A percentile compares a stretch with the other conserved stretches of the same genome.
Evolutionary conservation across 1,284 basidiomycete species (phyloP).

Genomic region (Cutaneotrichosporon dermatis): DNA sequence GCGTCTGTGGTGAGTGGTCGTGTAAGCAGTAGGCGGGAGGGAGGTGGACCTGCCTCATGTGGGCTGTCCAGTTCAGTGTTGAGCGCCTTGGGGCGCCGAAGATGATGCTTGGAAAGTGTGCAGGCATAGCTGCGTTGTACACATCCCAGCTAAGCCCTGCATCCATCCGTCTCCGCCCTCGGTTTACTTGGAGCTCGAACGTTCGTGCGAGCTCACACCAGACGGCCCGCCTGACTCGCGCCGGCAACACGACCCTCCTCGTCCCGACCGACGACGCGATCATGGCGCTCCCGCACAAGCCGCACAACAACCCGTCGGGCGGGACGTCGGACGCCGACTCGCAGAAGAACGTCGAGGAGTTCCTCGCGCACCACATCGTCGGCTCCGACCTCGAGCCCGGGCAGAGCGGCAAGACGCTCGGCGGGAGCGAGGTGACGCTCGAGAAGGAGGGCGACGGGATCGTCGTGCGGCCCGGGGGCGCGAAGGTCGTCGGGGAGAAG

Average conservation of each 20-base stretch:
- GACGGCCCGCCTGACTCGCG: constrained; percentile 21
- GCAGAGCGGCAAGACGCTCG: constrained; percentile 26
- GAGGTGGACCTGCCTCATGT: background rate
- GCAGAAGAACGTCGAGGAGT: constrained; percentile 33
- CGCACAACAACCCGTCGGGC: constrained; percentile 30
- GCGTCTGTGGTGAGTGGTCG: constrained; percentile 31
- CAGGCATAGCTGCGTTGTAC: too few relatives aligned
- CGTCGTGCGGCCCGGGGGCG: constrained; percentile 38
- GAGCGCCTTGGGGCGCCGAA: too few relatives aligned
- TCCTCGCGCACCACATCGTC: constrained; percentile 41
- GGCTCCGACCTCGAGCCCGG: constrained; percentile 22
- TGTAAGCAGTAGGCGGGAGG: too few relatives aligned
- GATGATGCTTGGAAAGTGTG: too few relatives aligned
- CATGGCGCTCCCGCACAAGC: constrained; percentile 38
- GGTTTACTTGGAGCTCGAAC: too few relatives aligned
- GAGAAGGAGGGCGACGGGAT: constrained; percentile 25
- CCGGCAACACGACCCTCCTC: constrained; percentile 37
- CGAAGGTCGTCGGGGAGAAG: constrained; percentile 36
- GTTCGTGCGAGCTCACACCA: constrained; percentile 16
- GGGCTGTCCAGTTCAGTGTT: background rate
- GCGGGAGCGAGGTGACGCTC: constrained; percentile 24
- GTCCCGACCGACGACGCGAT: constrained; percentile 45
- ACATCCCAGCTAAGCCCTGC: too few relatives aligned
- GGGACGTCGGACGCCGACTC: constrained; percentile 22
- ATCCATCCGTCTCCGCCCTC: too few relatives aligned